phyloP scores from a whole-genome alignment of 352 stramenopile species.

The Sclerospora graminicola region DNA sequence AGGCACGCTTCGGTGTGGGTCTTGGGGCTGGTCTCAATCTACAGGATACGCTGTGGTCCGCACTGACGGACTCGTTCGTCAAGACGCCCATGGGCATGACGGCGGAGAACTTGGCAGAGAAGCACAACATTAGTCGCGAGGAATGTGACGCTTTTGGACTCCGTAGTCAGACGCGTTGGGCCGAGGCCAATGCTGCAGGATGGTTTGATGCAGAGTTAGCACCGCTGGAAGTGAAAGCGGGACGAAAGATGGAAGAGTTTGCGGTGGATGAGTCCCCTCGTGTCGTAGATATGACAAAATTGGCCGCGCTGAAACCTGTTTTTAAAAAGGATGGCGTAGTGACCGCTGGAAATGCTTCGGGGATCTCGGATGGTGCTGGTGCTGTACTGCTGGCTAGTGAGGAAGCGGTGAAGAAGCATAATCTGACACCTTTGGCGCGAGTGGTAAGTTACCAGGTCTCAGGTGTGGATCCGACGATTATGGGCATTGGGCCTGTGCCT shows the following conservation, averaged over 20 bases:
- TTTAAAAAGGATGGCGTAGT: constrained; percentile 98
- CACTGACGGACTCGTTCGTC: constrained; percentile 92
- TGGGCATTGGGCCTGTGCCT: constrained; percentile 95
- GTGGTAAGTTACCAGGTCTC: constrained; percentile 89
- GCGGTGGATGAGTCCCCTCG: constrained; percentile 72
- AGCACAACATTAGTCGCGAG: constrained; percentile 90
- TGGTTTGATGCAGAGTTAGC: constrained; percentile 94
- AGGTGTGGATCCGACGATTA: constrained; percentile 94
- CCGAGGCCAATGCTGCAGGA: constrained; percentile 80
- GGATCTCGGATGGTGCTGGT: constrained; percentile 95
- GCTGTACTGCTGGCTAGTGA: constrained; percentile 91
- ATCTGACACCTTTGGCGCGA: constrained; percentile 89
- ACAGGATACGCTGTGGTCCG: constrained; percentile 94
- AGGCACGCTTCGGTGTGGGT: constrained; percentile 88
- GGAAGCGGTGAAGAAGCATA: constrained; percentile 87
- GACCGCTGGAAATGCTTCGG: constrained; percentile 93
- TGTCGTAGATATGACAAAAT: constrained; percentile 68
- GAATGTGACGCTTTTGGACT: constrained; percentile 93
- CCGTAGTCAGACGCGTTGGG: constrained; percentile 90
- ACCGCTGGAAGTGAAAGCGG: constrained; percentile 85
- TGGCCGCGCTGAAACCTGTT: constrained; percentile 90
- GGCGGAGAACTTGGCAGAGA: constrained; percentile 95
- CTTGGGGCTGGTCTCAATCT: constrained; percentile 90
- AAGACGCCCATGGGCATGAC: constrained; percentile 97
- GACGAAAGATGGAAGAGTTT: constrained; percentile 82